These are phyloP conservation scores for Boletellus ananiceps DNA, from an alignment of 768 basidiomycete species.

Conservation along the genomic window DNA sequence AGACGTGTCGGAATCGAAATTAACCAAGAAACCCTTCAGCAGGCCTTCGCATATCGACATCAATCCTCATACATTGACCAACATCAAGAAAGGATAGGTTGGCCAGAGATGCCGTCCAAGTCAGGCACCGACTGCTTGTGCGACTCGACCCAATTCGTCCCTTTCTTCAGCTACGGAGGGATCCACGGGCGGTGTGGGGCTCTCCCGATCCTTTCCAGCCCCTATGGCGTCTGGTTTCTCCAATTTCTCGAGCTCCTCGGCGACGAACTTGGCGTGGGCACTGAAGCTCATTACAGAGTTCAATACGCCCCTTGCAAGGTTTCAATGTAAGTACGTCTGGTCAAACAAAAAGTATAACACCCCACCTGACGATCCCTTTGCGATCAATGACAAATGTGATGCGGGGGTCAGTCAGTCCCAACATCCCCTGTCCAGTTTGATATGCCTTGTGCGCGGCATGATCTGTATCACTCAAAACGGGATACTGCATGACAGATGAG, in stretches of 20 bases:
- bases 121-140: slow-evolving; percentile 17
- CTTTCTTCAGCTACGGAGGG: slow-evolving; percentile 9
- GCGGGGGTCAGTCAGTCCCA: slow-evolving; percentile 62
- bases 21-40: neutral
- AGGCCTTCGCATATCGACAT: neutral
- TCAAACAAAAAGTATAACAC: slow-evolving; percentile 7
- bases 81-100: too few relatives aligned
- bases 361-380: slow-evolving; percentile 60
- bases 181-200: slow-evolving; percentile 1
- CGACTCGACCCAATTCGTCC: slow-evolving; percentile 21
- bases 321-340: slow-evolving; percentile 2
- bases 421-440: slow-evolving; percentile 57
- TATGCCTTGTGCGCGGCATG: slow-evolving; percentile 62
- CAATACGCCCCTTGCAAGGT: slow-evolving; percentile 44
- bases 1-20: neutral
- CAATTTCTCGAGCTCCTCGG: slow-evolving; percentile 57
- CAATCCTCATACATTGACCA: neutral
- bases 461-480: slow-evolving; percentile 68
- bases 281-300: slow-evolving; percentile 58
- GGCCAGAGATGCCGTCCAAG: neutral
- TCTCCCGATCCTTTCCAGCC: neutral
- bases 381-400: slow-evolving; percentile 75
- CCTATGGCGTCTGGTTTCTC: slow-evolving; percentile 7
- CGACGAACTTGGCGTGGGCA: slow-evolving; percentile 68
- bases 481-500: slow-evolving; percentile 46